Base-by-base conservation (phyloP, 345 rosid species). In the Odontarrhena argentea region DNA sequence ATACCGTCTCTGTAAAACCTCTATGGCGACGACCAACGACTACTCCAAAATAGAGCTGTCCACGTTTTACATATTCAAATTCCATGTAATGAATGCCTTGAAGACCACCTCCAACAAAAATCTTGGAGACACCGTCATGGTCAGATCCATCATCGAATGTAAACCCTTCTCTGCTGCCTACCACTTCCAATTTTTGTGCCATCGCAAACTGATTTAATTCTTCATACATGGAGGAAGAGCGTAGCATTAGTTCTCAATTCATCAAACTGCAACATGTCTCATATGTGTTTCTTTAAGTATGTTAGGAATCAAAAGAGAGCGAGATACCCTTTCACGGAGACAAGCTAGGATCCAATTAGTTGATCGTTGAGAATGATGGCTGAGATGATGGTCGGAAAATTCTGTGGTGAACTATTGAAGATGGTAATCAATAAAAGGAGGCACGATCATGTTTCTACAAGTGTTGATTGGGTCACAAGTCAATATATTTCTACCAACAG, bases 21-120 rank as follows among this genome's bases (percentile, higher is more conserved):
- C 18, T 46, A 46, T 67, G 71, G 11, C 71, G 48, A 26, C 63
- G 71, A 67, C 64, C 71, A 67, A 56, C 47, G 2, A 67, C 9
- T 46, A 36, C 38, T 56, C 71, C 71, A 56, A 56, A 56, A 56
- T 9, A 45, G 1, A 56, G 18, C 1, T 36, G 71, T 56, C 64
- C 71, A 36, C 5, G 14, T 6, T 14, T 67, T 6, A 67, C 71
- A 37, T 67, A 67, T 56, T 67, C 71, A 46, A 67, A 56, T 22
- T 67, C 56, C 38, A 67, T 46, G 56, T 46, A 46, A 14, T 6
- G 28, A 56, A 67, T 67, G 3, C 64, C 71, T 47, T 47, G 55
- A 56, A 47, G 40, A 56, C 64, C 63, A 24, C 71, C 63, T 56
- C 64, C 48, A 56, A 67, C 64, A 67, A 46, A 67, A 13, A 67